Conservation (phyloP, 164 flowering plant species). For the Aristolochia fimbriata region DNA sequence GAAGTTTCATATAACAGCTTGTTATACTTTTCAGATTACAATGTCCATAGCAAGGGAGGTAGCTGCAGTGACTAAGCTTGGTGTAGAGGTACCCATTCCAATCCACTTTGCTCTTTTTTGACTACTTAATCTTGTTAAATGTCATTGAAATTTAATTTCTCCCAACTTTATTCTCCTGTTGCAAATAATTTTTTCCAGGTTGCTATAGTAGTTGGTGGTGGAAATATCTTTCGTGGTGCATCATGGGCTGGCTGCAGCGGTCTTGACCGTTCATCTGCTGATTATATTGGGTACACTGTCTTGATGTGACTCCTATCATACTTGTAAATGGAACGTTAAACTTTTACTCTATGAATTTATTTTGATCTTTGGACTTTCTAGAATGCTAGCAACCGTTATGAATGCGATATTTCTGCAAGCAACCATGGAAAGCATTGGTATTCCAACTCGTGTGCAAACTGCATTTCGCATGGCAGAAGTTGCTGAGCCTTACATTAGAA, state of each 20-base stretch:
- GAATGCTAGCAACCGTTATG: conserved; percentile 99
- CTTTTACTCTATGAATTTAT: not conserved
- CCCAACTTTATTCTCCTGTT: not conserved
- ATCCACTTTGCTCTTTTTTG: not conserved
- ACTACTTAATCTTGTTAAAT: too few species aligned
- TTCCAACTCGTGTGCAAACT: conserved; percentile 96
- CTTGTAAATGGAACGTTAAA: not conserved
- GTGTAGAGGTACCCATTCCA: conserved; percentile 57
- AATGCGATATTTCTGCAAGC: conserved; percentile 99
- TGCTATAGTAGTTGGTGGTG: conserved; percentile 98
- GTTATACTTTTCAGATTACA: conserved; percentile 38
- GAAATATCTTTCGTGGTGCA: conserved; percentile 91
- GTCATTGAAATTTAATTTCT: not conserved
- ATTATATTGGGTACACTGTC: conserved; percentile 77
- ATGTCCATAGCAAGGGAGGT: conserved; percentile 97
- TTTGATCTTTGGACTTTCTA: conserved; percentile 6
- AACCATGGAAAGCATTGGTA: conserved; percentile 98
- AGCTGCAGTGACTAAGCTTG: conserved; percentile 86
- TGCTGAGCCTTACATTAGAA: conserved; percentile 91
- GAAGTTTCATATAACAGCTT: not conserved
- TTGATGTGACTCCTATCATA: not conserved
- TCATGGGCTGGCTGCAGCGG: conserved; percentile 97
- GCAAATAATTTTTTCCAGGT: conserved; percentile 37
- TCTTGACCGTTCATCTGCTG: conserved; percentile 98
- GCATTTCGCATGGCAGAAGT: conserved; percentile 99